These are phyloP conservation scores for Phaeosphaeriaceae sp. DNA, from an alignment of 2,329 filamentous ascomycete genomes.

Conservation along the genomic window DNA sequence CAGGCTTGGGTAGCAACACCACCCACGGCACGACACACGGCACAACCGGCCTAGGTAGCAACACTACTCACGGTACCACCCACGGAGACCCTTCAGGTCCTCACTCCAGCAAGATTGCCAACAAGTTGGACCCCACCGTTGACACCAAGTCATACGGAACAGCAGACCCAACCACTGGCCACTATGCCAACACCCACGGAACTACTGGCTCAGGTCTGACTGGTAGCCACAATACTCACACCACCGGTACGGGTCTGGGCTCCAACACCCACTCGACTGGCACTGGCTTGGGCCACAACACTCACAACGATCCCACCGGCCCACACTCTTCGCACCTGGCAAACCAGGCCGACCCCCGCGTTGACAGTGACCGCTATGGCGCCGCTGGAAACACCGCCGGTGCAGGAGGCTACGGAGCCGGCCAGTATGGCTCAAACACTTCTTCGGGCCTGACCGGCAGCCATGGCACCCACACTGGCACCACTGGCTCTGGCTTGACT, in stretches of 20 bases:
- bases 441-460: slow-evolving; percentile 7
- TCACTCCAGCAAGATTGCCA: slow-evolving; percentile 19
- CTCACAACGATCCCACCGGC: slow-evolving; percentile 30
- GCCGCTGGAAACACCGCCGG: slow-evolving; percentile 34
- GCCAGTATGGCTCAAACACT: slow-evolving; percentile 12
- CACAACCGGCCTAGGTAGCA: slow-evolving; percentile 10
- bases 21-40: slow-evolving; percentile 11
- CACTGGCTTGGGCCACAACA: neutral
- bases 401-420: slow-evolving; percentile 23
- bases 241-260: slow-evolving; percentile 2
- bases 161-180: slow-evolving; percentile 2
- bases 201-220: slow-evolving; percentile 15
- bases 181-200: slow-evolving; percentile 21
- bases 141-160: slow-evolving; percentile 29
- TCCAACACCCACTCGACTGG: neutral
- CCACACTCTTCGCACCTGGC: slow-evolving; percentile 33
- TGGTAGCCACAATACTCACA: slow-evolving; percentile 10
- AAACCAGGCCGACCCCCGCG: slow-evolving; percentile 41
- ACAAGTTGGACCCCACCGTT: slow-evolving; percentile 29
- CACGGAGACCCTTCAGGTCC: slow-evolving; percentile 25
- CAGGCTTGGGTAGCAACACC: slow-evolving; percentile 10
- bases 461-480: neutral
- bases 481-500: slow-evolving; percentile 12
- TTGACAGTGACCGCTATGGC: slow-evolving; percentile 36
- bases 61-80: slow-evolving; percentile 11